phyloP scores from a whole-genome alignment of 2,329 filamentous ascomycete genomes.

The Meredithiella fracta region DNA sequence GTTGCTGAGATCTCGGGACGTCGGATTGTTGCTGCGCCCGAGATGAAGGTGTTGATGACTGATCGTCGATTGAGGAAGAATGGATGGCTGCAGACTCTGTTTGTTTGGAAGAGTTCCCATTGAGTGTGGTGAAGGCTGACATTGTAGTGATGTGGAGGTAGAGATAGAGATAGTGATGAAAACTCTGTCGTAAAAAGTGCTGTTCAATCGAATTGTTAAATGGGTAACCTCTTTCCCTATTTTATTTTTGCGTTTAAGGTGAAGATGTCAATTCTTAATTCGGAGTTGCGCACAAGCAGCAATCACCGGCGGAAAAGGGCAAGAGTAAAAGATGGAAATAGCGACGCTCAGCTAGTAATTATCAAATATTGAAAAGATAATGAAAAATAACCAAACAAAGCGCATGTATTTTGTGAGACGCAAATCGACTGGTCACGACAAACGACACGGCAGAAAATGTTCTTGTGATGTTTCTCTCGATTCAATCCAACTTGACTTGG shows the following conservation, averaged over 20 bases:
- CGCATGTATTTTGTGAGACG: too few relatives aligned
- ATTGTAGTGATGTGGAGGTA: conserved; percentile 19
- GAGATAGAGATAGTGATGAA: not conserved
- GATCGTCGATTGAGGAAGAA: conserved; percentile 4
- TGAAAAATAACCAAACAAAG: not conserved
- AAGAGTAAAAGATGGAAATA: not conserved
- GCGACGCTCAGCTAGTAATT: not conserved
- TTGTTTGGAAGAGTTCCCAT: conserved; percentile 31
- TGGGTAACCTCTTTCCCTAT: not conserved
- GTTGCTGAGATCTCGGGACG: conserved; percentile 7
- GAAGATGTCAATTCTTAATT: not conserved
- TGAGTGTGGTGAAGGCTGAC: conserved; percentile 37
- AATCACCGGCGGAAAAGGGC: not conserved
- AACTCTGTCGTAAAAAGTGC: not conserved
- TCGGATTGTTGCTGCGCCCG: conserved; percentile 16
- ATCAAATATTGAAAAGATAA: not conserved
- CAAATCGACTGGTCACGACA: too few relatives aligned
- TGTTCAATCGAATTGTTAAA: too few relatives aligned
- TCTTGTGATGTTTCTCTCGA: too few relatives aligned
- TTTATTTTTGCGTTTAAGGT: not conserved
- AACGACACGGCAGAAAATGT: too few relatives aligned
- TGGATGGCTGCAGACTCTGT: conserved; percentile 21
- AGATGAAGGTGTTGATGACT: not conserved
- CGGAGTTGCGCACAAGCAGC: conserved; percentile 2
- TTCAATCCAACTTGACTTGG: too few relatives aligned